phyloP scores from a whole-genome alignment of 257 asterid genomes.

The Cinchona pubescens region DNA sequence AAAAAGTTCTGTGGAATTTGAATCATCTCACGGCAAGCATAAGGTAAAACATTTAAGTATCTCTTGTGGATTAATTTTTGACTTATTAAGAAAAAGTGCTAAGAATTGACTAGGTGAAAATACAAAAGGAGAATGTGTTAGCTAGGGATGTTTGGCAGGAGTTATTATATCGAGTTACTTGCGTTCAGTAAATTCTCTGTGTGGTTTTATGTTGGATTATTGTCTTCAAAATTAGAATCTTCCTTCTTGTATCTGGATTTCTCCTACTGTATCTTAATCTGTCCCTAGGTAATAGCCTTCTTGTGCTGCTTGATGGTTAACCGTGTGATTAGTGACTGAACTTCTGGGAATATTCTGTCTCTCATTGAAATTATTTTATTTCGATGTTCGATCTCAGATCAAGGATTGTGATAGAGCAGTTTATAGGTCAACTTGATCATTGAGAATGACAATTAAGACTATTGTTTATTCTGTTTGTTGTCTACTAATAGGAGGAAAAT shows the following conservation, averaged over 20 bases:
- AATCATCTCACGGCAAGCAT: conserved; percentile 34
- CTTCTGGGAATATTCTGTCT: not conserved
- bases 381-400: not conserved
- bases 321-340: not conserved
- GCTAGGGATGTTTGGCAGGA: not conserved
- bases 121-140: not conserved
- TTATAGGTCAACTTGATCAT: not conserved
- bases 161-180: not conserved
- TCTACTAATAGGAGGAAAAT: conserved; percentile 34
- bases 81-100: conserved; percentile 2
- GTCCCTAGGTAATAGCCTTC: not conserved
- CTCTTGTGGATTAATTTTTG: conserved; percentile 8
- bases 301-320: not conserved
- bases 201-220: not conserved
- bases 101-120: conserved; percentile 8
- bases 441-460: not conserved
- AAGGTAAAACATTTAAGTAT: conserved; percentile 37
- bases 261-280: not conserved
- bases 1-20: conserved; percentile 40
- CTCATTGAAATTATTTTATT: not conserved
- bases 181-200: not conserved
- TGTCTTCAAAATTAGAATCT: not conserved
- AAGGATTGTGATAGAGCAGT: not conserved
- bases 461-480: not conserved
- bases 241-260: too few relatives aligned